Evolutionary conservation across 2,329 filamentous ascomycete genomes (phyloP).

Genomic region (Nemania serpens): DNA sequence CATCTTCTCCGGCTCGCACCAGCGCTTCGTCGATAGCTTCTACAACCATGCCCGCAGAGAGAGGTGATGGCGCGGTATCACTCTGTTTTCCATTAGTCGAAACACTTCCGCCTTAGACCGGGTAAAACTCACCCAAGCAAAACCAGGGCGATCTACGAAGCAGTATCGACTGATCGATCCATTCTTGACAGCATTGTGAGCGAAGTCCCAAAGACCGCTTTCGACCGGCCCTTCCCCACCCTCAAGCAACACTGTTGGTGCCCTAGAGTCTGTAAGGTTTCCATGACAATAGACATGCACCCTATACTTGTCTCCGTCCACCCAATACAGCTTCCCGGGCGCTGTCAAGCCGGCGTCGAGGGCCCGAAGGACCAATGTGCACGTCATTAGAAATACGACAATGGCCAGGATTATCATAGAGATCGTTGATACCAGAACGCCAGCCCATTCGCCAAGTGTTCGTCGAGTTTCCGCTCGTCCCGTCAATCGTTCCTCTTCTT

Average conservation of each 20-base stretch:
- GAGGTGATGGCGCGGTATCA: conserved; percentile 90
- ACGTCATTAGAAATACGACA: conserved; percentile 75
- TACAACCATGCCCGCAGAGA: conserved; percentile 90
- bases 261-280: conserved; percentile 64
- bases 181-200: conserved; percentile 74
- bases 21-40: conserved; percentile 88
- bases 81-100: conserved; percentile 45
- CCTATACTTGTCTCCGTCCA: conserved; percentile 83
- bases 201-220: conserved; percentile 77
- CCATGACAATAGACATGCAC: conserved; percentile 86
- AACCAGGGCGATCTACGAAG: conserved; percentile 91
- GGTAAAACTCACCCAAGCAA: conserved; percentile 66
- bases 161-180: conserved; percentile 88
- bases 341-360: conserved; percentile 75
- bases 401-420: conserved; percentile 70
- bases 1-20: conserved; percentile 76
- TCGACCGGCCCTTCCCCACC: conserved; percentile 81
- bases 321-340: conserved; percentile 76
- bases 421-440: conserved; percentile 75
- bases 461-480: conserved; percentile 85
- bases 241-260: conserved; percentile 86
- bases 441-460: conserved; percentile 81
- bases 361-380: conserved; percentile 77
- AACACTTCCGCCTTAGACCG: background rate
- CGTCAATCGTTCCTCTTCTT: conserved; percentile 91